Evolutionary conservation across 2,329 filamentous ascomycete genomes (phyloP).

Genomic region (Calonectria crousiana): DNA sequence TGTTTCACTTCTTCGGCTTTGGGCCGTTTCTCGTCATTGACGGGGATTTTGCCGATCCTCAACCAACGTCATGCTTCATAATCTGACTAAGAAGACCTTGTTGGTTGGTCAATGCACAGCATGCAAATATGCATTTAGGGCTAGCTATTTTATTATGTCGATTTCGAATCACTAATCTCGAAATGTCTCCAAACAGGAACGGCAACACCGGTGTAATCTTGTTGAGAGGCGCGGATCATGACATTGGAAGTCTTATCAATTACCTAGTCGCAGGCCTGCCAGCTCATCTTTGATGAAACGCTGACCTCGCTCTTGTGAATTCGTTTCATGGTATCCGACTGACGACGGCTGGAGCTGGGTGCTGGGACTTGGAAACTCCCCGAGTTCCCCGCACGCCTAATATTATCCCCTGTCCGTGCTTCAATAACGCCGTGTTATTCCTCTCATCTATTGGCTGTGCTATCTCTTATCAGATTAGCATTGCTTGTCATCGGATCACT

Average conservation of each 20-base stretch:
- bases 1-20: background rate
- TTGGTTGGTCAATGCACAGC: too few relatives aligned
- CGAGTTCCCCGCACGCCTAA: constrained; percentile 19
- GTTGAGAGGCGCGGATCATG: constrained; percentile 6
- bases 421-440: background rate
- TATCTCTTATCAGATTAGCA: constrained; percentile 5
- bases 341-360: background rate
- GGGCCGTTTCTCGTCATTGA: background rate
- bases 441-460: background rate
- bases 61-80: background rate
- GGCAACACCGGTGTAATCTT: background rate
- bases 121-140: background rate
- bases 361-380: constrained; percentile 2
- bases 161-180: background rate
- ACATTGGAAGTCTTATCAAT: background rate
- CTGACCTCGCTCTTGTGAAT: constrained; percentile 4
- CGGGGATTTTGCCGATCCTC: background rate
- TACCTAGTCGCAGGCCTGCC: background rate
- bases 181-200: background rate
- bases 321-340: background rate
- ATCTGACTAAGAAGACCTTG: background rate
- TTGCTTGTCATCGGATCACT: background rate
- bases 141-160: background rate
- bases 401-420: background rate
- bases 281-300: constrained; percentile 3